These are phyloP conservation scores for Trichophyton equinum DNA, from an alignment of 2,329 filamentous ascomycete genomes.

Conservation along the genomic window DNA sequence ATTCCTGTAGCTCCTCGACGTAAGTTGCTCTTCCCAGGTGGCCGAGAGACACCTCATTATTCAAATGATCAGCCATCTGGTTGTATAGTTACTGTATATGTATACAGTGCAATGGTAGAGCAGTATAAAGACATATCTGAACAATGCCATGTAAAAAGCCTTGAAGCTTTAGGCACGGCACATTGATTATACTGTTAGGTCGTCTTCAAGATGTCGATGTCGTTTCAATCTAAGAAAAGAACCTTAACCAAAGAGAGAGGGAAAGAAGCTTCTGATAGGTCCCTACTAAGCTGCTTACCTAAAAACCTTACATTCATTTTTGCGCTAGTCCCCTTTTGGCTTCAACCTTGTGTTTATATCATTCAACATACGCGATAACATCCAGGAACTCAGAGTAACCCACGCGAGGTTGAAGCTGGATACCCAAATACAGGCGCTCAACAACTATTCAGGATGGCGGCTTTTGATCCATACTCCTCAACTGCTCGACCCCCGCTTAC, in stretches of 20 bases:
- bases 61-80: constrained; percentile 46
- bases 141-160: not conserved
- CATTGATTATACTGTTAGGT: not conserved
- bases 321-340: not conserved
- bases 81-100: constrained; percentile 18
- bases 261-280: too few species aligned
- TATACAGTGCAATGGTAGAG: not conserved
- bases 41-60: constrained; percentile 40
- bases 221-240: not conserved
- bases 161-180: not conserved
- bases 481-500: constrained; percentile 41
- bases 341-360: not conserved
- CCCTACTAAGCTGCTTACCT: too few species aligned
- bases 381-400: not conserved
- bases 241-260: not conserved
- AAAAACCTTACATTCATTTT: not conserved
- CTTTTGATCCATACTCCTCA: constrained; percentile 39
- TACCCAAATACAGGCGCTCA: not conserved
- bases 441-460: not conserved
- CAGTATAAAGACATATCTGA: not conserved
- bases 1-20: constrained; percentile 34
- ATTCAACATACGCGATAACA: not conserved
- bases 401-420: too few species aligned
- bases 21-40: constrained; percentile 44
- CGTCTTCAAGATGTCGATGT: not conserved